Evolutionary conservation across 1,284 basidiomycete genomes (phyloP), one percentile per base, ranked within the genome.

Genomic region (Ganoderma lucidum): DNA sequence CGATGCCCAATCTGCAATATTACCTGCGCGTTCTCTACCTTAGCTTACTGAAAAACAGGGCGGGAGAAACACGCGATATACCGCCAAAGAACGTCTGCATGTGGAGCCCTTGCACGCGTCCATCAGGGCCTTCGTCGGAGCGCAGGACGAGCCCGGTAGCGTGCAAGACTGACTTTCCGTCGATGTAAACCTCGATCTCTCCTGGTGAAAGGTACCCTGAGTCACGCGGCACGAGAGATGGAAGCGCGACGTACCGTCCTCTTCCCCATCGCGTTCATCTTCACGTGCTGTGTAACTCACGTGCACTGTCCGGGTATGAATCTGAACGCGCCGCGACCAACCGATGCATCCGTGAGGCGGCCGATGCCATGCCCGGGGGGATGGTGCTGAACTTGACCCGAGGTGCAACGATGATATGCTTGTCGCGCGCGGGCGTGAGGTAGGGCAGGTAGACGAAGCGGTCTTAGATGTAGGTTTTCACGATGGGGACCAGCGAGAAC

Each of bases 21-120:
- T 83, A 9, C 89, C 88, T 90, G n/a, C 10, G 28, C 64, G 48
- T 58, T 45, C 41, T 28, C 6, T 4, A 39, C 28, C 23, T 66
- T 35, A 68, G 63, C 53, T n/a, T n/a, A 32, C n/a, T n/a, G n/a
- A n/a, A 61, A 12, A 41, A 17, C 28, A 30, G 30, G 17, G 53
- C 44, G 15, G 30, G 19, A 56, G 51, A 17, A 64, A 19, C 5
- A 17, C 42, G 3, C 12, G 35, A 76, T 82, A 51, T 69, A 89
- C 90, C 90, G 68, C 90, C 91, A 70, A 93, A 94, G 82, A 93
- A 94, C 2, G 91, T 93, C 79, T 93, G 87, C 65, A 91, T 88
- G 75, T 91, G 89, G 75, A 88, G 83, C 3, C 90, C 90, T 63
- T 86, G 86, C 56, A 91, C 83, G 58, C 77, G 80, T 1, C 83